These are phyloP conservation scores for Volvox reticuliferus DNA, from an alignment of 139 green algal genomes.

Conservation along the genomic window DNA sequence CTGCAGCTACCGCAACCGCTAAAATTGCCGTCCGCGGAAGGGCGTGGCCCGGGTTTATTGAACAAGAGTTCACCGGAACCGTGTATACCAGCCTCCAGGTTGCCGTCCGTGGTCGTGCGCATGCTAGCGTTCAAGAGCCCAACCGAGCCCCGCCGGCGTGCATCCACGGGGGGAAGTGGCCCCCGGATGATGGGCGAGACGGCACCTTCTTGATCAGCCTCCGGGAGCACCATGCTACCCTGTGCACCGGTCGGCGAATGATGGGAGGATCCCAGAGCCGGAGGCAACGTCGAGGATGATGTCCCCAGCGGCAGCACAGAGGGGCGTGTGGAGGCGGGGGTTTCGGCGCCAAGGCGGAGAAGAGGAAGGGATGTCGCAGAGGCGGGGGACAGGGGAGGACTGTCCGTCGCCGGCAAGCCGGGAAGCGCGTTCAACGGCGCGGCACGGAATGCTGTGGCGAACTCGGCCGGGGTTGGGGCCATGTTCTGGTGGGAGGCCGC, in stretches of 20 bases:
- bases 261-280: too few relatives aligned
- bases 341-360: too few relatives aligned
- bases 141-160: not conserved
- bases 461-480: too few relatives aligned
- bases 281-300: too few relatives aligned
- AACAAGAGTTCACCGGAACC: not conserved
- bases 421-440: too few relatives aligned
- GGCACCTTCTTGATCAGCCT: not conserved
- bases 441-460: too few relatives aligned
- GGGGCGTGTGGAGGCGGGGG: not conserved
- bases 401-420: too few relatives aligned
- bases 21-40: not conserved
- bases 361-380: too few relatives aligned
- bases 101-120: not conserved
- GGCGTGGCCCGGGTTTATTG: not conserved
- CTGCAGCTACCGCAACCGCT: not conserved
- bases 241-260: not conserved
- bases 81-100: not conserved
- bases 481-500: too few relatives aligned
- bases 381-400: too few relatives aligned
- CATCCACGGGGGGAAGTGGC: constrained; percentile 2
- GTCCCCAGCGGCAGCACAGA: too few relatives aligned
- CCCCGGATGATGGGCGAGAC: not conserved
- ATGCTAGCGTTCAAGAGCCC: too few relatives aligned
- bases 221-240: not conserved